phyloP scores from a whole-genome alignment of 2,329 filamentous ascomycete genomes.

The Polytolypa hystricis region DNA sequence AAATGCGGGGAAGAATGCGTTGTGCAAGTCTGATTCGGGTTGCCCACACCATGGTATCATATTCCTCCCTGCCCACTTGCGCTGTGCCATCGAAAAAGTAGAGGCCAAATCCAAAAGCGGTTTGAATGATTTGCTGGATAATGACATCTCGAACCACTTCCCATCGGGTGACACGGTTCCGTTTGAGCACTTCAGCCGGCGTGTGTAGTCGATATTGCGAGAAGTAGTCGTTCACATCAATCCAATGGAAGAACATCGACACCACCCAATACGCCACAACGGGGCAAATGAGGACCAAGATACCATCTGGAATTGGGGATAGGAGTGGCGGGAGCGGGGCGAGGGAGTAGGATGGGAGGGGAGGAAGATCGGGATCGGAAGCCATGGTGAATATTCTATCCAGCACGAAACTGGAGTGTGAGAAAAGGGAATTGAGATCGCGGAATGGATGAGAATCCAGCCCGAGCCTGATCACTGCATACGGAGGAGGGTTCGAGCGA shows the following conservation, averaged over 20 bases:
- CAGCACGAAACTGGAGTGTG: no score
- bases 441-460: no score
- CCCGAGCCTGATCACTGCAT: no score
- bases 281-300: conserved; percentile 63
- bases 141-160: conserved; percentile 86
- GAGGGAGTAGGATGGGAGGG: conserved; percentile 72
- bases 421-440: no score
- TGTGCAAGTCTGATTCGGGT: conserved; percentile 69
- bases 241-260: conserved; percentile 74
- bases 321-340: conserved; percentile 60
- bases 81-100: conserved; percentile 63
- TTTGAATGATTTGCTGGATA: conserved; percentile 84
- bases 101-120: conserved; percentile 56
- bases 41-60: conserved; percentile 85
- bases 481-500: no score
- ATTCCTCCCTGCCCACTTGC: conserved; percentile 64
- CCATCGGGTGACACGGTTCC: conserved; percentile 75
- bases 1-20: conserved; percentile 59
- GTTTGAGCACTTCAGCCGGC: conserved; percentile 75
- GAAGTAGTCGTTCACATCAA: conserved; percentile 77
- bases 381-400: no score
- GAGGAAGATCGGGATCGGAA: conserved; percentile 53
- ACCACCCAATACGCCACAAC: conserved; percentile 80
- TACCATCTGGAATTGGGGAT: conserved; percentile 68
- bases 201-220: conserved; percentile 90